Evolutionary conservation across 441 rosid species (phyloP), one percentile per base, ranked within the genome.

Genomic region (Dalechampia spathulata): DNA sequence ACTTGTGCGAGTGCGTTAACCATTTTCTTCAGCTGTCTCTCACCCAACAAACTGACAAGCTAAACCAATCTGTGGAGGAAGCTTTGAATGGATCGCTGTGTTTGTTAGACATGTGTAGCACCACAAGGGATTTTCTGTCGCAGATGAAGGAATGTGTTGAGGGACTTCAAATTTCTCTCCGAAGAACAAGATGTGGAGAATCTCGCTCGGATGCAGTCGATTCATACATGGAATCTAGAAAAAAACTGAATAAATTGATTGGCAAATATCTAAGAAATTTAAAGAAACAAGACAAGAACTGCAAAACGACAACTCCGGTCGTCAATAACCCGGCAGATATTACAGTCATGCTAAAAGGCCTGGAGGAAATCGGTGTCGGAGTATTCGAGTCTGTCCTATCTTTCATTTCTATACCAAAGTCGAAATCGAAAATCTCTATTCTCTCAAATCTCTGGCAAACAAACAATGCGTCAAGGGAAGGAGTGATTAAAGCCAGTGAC

Each of bases 371-470:
- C 22, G 65, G 76, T 15, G 4, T 40, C 13, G 15, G 32, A 11
- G 37, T 60, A 47, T 70, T 78, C 10, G 65, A 61, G 11, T 70
- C 78, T 27, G 57, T 78, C 13, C 36, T 81, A 23, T 60, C 67
- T 49, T 56, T 46, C 21, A 54, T 71, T 37, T 73, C 57, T 44
- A 58, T 54, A 34, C 47, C 69, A 14, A 53, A 45, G 56, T 14
- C 23, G 23, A 34, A 47, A 63, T 30, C 68, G n/a, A 68, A 68
- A 23, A 51, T 4, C 13, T 60, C 76, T 13, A 0, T 69, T 15
- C 60, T 79, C 60, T 72, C 82, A 36, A 80, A 68, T 46, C 50
- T 78, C 0, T 16, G 70, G 44, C 64, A 36, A 44, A 19, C 71
- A 21, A 77, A 73, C 7, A 53, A 14, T 0, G 20, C 22, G 0